Conservation (phyloP, 2,329 filamentous ascomycete species). For the Fusarium fracticaudum region DNA sequence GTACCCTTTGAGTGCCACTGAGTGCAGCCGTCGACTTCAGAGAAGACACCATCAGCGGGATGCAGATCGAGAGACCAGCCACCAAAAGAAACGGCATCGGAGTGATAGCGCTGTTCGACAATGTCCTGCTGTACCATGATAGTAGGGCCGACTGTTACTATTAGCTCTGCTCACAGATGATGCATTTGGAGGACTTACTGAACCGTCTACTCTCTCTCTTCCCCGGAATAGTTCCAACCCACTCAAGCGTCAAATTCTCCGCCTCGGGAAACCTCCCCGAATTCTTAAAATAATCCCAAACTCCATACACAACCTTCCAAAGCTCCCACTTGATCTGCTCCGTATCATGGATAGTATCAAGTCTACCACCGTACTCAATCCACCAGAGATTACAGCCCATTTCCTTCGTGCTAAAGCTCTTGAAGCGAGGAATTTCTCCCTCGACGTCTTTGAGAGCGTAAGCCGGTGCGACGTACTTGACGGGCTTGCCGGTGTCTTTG, state of each 20-base stretch:
- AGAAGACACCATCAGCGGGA: slow-evolving; percentile 17
- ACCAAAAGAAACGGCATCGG: slow-evolving; percentile 11
- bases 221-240: slow-evolving; percentile 8
- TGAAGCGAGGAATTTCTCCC: slow-evolving; percentile 5
- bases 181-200: not conserved
- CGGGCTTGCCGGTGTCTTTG: slow-evolving; percentile 7
- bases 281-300: slow-evolving; percentile 23
- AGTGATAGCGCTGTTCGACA: slow-evolving; percentile 1
- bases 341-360: slow-evolving; percentile 15
- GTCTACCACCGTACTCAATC: slow-evolving; percentile 19
- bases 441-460: slow-evolving; percentile 14
- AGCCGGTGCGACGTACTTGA: slow-evolving; percentile 5
- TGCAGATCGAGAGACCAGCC: slow-evolving; percentile 18
- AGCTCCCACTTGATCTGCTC: slow-evolving; percentile 20
- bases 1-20: slow-evolving; percentile 23
- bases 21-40: slow-evolving; percentile 11
- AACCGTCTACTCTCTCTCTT: slow-evolving; percentile 17
- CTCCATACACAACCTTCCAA: slow-evolving; percentile 19
- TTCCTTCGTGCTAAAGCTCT: slow-evolving; percentile 14
- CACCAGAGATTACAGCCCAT: slow-evolving; percentile 20
- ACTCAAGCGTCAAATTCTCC: slow-evolving; percentile 12
- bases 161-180: not conserved
- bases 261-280: slow-evolving; percentile 10
- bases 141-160: not conserved
- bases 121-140: slow-evolving; percentile 18